These are phyloP conservation scores for Pythium dissotocum DNA, from an alignment of 352 stramenopile genomes.

Conservation along the genomic window DNA sequence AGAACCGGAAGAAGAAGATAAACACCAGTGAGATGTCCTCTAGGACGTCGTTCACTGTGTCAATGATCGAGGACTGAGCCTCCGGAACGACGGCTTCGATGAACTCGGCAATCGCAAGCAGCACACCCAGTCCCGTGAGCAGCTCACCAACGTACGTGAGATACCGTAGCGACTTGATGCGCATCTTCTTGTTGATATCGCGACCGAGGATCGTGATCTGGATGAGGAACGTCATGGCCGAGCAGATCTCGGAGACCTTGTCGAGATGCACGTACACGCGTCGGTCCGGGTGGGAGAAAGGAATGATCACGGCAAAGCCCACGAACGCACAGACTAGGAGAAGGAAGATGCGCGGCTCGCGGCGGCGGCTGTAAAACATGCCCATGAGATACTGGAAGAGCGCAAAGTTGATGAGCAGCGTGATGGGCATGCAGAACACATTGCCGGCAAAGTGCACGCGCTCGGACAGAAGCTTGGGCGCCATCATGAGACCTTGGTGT, in stretches of 20 bases:
- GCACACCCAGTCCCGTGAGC: background rate
- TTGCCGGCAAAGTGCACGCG: background rate
- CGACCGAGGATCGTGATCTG: constrained; percentile 24
- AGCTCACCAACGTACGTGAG: constrained; percentile 7
- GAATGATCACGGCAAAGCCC: constrained; percentile 28
- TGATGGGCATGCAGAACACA: constrained; percentile 27
- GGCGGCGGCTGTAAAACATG: constrained; percentile 33
- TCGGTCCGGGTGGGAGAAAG: constrained; percentile 29
- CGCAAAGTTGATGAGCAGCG: constrained; percentile 44
- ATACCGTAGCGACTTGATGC: constrained; percentile 12
- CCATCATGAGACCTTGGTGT: background rate
- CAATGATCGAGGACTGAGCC: background rate
- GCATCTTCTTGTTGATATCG: constrained; percentile 25
- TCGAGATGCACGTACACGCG: constrained; percentile 18
- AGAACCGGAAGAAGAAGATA: constrained; percentile 5
- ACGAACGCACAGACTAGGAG: constrained; percentile 31
- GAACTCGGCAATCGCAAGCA: background rate
- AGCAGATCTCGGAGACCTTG: constrained; percentile 20
- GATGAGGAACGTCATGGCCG: constrained; percentile 17
- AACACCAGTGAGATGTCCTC: constrained; percentile 5
- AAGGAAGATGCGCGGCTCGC: constrained; percentile 18
- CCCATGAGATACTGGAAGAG: constrained; percentile 40
- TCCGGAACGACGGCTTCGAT: background rate
- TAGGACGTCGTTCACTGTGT: background rate
- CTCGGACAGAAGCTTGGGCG: background rate